Percentiles rank a stretch among this genome's conserved stretches.
phyloP scores from a whole-genome alignment of 2,329 filamentous ascomycete genomes.

The Cladosporium sp. region DNA sequence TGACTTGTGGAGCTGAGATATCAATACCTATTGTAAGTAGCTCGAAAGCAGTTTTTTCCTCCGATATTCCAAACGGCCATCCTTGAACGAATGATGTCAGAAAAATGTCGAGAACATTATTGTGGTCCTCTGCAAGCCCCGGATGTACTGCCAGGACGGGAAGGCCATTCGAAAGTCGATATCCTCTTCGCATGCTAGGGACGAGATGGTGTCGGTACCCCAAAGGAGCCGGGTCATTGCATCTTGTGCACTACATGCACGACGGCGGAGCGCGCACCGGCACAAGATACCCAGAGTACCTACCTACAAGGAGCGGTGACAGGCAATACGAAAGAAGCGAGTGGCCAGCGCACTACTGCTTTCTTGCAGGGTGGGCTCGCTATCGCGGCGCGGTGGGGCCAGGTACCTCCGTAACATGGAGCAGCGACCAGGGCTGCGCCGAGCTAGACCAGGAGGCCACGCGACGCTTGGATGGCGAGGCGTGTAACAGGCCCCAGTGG shows the following conservation, averaged over 20 bases:
- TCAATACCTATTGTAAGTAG: conserved; percentile 1
- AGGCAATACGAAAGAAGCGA: conserved; percentile 17
- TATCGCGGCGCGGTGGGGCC: conserved; percentile 1
- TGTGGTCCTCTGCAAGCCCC: conserved; percentile 2
- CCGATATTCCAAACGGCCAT: neutral
- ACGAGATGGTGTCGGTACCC: conserved; percentile 4
- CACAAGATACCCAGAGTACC: conserved; percentile 1
- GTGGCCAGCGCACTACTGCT: conserved; percentile 15
- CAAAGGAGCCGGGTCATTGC: conserved; percentile 1
- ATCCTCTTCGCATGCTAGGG: neutral
- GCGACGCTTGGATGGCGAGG: conserved; percentile 19
- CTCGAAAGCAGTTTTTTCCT: neutral
- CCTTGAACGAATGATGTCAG: conserved; percentile 17
- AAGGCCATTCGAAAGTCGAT: conserved; percentile 3
- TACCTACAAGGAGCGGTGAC: conserved; percentile 17
- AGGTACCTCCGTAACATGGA: neutral
- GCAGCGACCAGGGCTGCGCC: conserved; percentile 3
- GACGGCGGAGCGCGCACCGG: conserved; percentile 18
- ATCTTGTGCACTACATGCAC: conserved; percentile 9
- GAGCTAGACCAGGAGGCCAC: conserved; percentile 18
- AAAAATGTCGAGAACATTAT: neutral
- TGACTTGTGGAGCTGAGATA: conserved; percentile 10
- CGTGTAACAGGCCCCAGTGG: neutral
- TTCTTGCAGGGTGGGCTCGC: conserved; percentile 15
- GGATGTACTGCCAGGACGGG: conserved; percentile 19